Base-by-base conservation (phyloP, 2,329 filamentous ascomycete species). In the Aplosporella prunicola region DNA sequence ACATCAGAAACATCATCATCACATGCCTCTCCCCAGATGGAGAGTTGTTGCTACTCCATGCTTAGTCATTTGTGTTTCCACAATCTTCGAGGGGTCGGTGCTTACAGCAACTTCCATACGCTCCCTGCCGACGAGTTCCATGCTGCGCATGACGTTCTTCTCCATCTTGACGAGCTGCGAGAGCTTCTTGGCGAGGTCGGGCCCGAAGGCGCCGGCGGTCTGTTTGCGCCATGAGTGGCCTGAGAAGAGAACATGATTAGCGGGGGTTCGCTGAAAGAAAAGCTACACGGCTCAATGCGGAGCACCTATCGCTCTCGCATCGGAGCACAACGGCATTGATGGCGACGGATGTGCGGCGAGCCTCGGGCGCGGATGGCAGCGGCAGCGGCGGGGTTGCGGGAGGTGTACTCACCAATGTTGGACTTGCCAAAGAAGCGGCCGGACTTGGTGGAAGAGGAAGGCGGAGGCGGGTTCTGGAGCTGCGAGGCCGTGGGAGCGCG, bases 121-220 rank as follows among this genome's bases (percentile, higher is more conserved):
- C 72, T 98, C 91, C 56, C 87, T 81, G 30, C 87, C 87, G 37
- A 96, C 91, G 33, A 86, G 74, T 61, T 98, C 91, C 73, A 96
- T 80, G 61, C 87, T 95, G 63, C 91, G 86, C 91, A 98, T 98
- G 40, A 95, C 85, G 60, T 98, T 96, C 79, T 98, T 98, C 70
- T 98, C 91, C 91, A 98, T 98, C 77, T 98, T 98, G 46, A 98
- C 91, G 36, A 98, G 76, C 68, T 93, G 85, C 26, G 88, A 86
- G 45, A 98, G 80, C 75, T 98, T 98, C 76, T 94, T 95, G 42
- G 91, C 82, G 42, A 98, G 79, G 55, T 98, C 91, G 41, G 88
- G 78, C 23, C 78, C 78, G 53, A 86, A 87, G 51, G 82, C 80
- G 49, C 82, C 83, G 46, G 82, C 81, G 28, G 80, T 74, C 56